Base-by-base conservation (phyloP, 2,329 filamentous ascomycete species). In the Penicillium brasilianum region DNA sequence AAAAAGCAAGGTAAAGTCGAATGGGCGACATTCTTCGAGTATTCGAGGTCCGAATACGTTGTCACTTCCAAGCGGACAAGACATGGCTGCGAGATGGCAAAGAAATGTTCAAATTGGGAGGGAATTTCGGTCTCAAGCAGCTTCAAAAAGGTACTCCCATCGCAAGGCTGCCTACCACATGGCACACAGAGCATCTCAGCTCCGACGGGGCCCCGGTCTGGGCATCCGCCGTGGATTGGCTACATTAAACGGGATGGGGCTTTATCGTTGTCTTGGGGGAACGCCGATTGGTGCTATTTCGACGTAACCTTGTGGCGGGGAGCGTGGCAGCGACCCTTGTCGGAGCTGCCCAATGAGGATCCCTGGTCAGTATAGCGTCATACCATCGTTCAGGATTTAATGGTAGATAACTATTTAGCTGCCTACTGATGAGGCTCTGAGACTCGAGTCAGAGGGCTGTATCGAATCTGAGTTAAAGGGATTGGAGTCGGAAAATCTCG, bases 1-100 rank as follows among this genome's bases (percentile, higher is more conserved):
- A 22, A 65, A 63, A 18, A 63, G 56, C 2, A 65, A 49, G 11
- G 60, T 63, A 9, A 77, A 76, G 50, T 76, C 75, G 55, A 76
- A 76, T 0, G 55, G 10, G 2, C 66, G 68, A 54, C 67, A 65
- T 2, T 36, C 36, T 16, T 18, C 5, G 9, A 44, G 22, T 14
- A 66, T 55, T 30, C 57, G 61, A 2, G 63, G 63, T 3, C 61
- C 63, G 39, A 66, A 60, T 14, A 36, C 13, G 32, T 61, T 41
- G 46, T 66, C 63, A 25, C 63, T 63, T 4, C 34, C 49, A 4
- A n/a, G 4, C 1, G 62, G 56, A 53, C 62, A 64, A 4, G 51
- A 46, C 59, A 62, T 62, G n/a, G 51, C 34, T 5, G 28, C n/a
- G 34, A 32, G 34, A 16, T 39, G 32, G 36, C 28, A 22, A 37